phyloP scores from a whole-genome alignment of 768 basidiomycete species.

The Crepidotus variabilis region DNA sequence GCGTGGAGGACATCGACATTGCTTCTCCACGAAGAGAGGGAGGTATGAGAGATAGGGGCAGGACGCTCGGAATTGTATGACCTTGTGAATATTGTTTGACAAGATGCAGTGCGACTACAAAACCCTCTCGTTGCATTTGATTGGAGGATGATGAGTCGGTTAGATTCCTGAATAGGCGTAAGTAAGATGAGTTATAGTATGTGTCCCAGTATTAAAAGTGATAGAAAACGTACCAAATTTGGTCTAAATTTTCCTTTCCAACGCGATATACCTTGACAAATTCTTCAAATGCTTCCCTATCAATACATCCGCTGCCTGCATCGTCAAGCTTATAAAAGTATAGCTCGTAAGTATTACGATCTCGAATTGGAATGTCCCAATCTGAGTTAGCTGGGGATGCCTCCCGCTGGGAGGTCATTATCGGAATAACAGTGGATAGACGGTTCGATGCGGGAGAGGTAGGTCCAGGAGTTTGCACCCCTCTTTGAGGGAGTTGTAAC shows the following conservation, averaged over 20 bases:
- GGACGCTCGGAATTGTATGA: slow-evolving; percentile 25
- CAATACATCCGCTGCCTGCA: slow-evolving; percentile 25
- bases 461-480: neutral
- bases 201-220: too few relatives aligned
- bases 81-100: slow-evolving; percentile 28
- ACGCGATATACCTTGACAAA: slow-evolving; percentile 31
- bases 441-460: neutral
- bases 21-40: slow-evolving; percentile 17
- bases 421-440: neutral
- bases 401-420: slow-evolving; percentile 1
- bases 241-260: slow-evolving; percentile 28
- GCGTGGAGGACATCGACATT: neutral
- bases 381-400: neutral
- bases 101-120: slow-evolving; percentile 34
- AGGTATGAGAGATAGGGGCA: slow-evolving; percentile 30
- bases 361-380: slow-evolving; percentile 26
- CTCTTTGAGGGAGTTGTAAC: neutral
- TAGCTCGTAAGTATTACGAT: slow-evolving; percentile 25
- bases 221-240: slow-evolving; percentile 29
- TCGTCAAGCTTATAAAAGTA: slow-evolving; percentile 29
- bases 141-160: slow-evolving; percentile 30
- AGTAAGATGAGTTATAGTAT: too few relatives aligned
- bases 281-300: slow-evolving; percentile 27
- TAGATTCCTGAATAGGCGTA: slow-evolving; percentile 32
- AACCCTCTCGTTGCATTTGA: slow-evolving; percentile 31